Percentiles rank a stretch among this genome's conserved stretches.
Conservation (phyloP, 352 stramenopile species). For the Pelagophyceae sp. region DNA sequence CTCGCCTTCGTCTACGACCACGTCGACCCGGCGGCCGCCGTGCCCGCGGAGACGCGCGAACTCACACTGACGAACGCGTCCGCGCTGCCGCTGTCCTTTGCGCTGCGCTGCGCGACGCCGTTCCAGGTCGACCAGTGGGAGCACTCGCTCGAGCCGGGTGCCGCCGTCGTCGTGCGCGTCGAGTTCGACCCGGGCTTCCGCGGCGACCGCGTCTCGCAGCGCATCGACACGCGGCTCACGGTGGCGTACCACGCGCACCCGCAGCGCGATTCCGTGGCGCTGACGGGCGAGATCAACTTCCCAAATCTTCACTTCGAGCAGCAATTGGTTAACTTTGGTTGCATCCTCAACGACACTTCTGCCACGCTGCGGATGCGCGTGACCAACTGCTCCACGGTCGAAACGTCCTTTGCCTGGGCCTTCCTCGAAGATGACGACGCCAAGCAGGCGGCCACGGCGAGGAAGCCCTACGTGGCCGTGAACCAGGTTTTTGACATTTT, state of each 20-base stretch:
- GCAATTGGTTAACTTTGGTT: conserved; percentile 80
- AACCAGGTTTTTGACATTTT: conserved; percentile 87
- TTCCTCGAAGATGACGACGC: conserved; percentile 82
- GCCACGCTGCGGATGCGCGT: conserved; percentile 68
- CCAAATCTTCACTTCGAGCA: conserved; percentile 83
- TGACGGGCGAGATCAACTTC: conserved; percentile 82
- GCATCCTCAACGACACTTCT: conserved; percentile 86
- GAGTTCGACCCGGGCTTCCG: conserved; percentile 85
- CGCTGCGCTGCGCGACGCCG: conserved; percentile 69
- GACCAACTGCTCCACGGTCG: conserved; percentile 76
- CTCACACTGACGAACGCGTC: conserved; percentile 73
- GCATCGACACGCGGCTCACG: conserved; percentile 67
- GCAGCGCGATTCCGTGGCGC: conserved; percentile 70
- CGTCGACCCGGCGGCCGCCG: conserved; percentile 48
- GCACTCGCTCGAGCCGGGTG: conserved; percentile 61
- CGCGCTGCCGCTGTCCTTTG: conserved; percentile 74
- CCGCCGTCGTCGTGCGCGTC: conserved; percentile 66
- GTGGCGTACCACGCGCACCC: conserved; percentile 74
- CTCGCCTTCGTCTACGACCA: conserved; percentile 77
- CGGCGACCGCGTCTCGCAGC: conserved; percentile 72
- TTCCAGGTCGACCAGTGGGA: conserved; percentile 76
- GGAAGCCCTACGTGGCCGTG: conserved; percentile 72
- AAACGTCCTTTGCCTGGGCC: conserved; percentile 76
- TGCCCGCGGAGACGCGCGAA: conserved; percentile 28
- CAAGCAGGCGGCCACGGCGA: conserved; percentile 44